phyloP scores from a whole-genome alignment of 2,329 filamentous ascomycete species.

The Lizonia empirigonia region DNA sequence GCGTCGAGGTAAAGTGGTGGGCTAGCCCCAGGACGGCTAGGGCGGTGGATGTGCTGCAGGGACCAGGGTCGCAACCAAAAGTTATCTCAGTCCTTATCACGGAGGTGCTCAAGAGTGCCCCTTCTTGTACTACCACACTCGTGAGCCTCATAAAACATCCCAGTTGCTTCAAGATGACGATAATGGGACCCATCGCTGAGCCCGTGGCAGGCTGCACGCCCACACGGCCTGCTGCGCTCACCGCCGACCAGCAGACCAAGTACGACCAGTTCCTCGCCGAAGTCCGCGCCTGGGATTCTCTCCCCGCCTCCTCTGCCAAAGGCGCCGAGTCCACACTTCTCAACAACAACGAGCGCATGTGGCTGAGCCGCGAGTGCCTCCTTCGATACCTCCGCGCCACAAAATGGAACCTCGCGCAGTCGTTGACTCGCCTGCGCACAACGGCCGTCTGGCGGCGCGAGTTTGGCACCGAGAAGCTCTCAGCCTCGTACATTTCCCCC shows the following conservation, averaged over 20 bases:
- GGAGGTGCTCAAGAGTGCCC: not conserved
- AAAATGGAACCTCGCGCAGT: constrained; percentile 78
- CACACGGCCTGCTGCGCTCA: constrained; percentile 64
- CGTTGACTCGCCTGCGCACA: constrained; percentile 76
- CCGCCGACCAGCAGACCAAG: constrained; percentile 77
- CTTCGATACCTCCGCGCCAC: constrained; percentile 91
- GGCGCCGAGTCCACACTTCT: constrained; percentile 66
- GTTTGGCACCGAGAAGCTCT: constrained; percentile 77
- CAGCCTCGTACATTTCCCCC: constrained; percentile 83
- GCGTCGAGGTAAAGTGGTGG: constrained; percentile 32
- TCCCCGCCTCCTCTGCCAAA: constrained; percentile 68
- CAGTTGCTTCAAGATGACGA: constrained; percentile 26
- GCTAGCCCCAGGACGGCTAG: constrained; percentile 28
- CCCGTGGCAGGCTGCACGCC: constrained; percentile 61
- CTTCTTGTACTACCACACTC: not conserved
- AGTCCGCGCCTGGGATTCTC: constrained; percentile 72
- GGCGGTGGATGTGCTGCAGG: constrained; percentile 21
- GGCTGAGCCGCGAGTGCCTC: constrained; percentile 89
- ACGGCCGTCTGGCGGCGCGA: constrained; percentile 90
- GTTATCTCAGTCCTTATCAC: constrained; percentile 19
- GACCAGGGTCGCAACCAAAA: constrained; percentile 22
- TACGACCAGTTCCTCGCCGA: constrained; percentile 77
- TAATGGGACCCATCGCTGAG: constrained; percentile 42
- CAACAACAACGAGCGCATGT: constrained; percentile 81
- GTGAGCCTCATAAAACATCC: not conserved